These are phyloP conservation scores for Arachis hypogaea DNA, from an alignment of 306 rosid genomes.

Conservation along the genomic window DNA sequence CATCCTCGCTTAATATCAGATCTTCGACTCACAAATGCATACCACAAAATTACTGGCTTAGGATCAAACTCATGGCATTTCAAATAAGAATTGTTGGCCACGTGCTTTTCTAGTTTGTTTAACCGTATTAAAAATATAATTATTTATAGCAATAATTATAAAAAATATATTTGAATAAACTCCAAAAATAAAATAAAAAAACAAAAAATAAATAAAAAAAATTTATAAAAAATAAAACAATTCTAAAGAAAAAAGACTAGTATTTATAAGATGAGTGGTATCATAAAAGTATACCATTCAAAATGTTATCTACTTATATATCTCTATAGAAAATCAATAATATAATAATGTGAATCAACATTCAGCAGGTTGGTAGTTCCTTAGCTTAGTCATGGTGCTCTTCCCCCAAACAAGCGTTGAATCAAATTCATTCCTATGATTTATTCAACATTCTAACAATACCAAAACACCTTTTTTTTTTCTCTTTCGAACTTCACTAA, in stretches of 20 bases:
- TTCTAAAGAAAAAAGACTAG: no score
- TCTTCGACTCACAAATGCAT: background rate
- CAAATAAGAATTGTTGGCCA: background rate
- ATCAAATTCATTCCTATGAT: background rate
- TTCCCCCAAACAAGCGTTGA: constrained; percentile 21
- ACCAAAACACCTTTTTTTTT: background rate
- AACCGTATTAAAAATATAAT: no score
- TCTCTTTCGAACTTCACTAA: background rate
- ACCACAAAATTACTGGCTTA: background rate
- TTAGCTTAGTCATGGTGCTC: background rate
- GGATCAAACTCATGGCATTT: background rate
- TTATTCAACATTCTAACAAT: background rate
- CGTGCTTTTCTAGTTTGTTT: background rate
- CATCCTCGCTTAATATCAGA: constrained; percentile 12
- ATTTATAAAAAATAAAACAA: no score
- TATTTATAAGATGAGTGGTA: no score
- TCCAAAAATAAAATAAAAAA: no score
- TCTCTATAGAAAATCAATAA: background rate
- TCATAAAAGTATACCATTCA: background rate
- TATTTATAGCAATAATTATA: no score
- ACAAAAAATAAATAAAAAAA: no score
- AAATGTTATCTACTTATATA: no score
- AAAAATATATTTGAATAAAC: no score
- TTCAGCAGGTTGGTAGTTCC: constrained; percentile 29
- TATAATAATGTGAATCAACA: constrained; percentile 24